These are phyloP conservation scores for Ilex aquifolium DNA, from an alignment of 257 asterid genomes.

Conservation along the genomic window DNA sequence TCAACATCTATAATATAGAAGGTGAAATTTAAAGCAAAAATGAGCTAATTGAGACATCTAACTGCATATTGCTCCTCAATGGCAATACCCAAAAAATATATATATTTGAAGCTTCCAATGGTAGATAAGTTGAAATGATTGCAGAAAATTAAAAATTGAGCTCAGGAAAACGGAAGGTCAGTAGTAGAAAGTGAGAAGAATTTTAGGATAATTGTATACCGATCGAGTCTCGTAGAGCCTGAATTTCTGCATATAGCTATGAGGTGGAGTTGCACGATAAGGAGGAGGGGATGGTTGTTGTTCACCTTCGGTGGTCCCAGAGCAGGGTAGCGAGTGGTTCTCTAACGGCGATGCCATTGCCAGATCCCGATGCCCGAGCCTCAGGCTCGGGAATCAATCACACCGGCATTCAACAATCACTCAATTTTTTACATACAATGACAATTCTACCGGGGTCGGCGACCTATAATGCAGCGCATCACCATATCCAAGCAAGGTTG, in stretches of 20 bases:
- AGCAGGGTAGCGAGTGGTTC: neutral
- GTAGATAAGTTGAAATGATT: no score
- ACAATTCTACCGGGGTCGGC: no score
- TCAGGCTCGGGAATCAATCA: neutral
- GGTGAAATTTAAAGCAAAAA: no score
- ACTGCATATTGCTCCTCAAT: no score
- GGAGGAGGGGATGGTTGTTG: neutral
- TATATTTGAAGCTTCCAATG: no score
- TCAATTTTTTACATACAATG: neutral
- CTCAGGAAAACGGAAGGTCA: no score
- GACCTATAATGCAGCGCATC: neutral
- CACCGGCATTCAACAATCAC: neutral
- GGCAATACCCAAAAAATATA: no score
- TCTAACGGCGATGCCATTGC: neutral
- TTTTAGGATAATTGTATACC: neutral
- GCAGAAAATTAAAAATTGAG: no score
- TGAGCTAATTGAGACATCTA: no score
- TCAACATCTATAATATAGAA: no score
- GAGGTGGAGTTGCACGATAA: neutral
- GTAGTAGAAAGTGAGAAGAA: no score
- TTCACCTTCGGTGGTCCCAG: neutral
- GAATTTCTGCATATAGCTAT: conserved; percentile 1
- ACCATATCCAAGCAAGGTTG: neutral
- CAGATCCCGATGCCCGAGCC: neutral
- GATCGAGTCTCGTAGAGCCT: conserved; percentile 3